Evolutionary conservation across 805 yeast species (phyloP), one percentile per base, ranked within the genome.

Genomic region (Metschnikowia rubicola): DNA sequence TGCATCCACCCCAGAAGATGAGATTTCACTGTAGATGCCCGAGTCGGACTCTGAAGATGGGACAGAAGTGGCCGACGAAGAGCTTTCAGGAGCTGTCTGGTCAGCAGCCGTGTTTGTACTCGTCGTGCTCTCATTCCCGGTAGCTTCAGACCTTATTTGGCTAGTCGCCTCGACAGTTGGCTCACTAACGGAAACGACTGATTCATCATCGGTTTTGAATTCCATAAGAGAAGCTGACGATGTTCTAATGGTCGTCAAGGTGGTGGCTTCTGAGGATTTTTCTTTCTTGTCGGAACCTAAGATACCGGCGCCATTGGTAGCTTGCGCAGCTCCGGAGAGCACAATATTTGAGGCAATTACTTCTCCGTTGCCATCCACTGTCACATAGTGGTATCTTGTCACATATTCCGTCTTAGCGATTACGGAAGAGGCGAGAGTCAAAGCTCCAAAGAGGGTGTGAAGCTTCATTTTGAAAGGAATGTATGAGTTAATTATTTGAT

Each of bases 321-420:
- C 30, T 19, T 39, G 34, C 12, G 11, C 28, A 15, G 34, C 12
- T 17, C 21, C n/a, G 12, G 36, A 10, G 7, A 26, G 35, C 11
- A 29, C 37, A 9, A 40, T 39, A 15, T 37, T 30, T n/a, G 40
- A 40, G 10, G 51, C 56, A 11, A 54, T 45, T 17, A 13, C 19
- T 26, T 44, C 37, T 9, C 54, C 55, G 21, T 53, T 52, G 33
- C 50, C 57, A 39, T 56, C 61, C 8, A 62, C 63, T 37, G 71
- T 65, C 30, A 56, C 52, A 41, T 57, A 48, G 50, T 59, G 63
- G 46, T 57, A 51, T 15, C 61, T 52, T 30, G 73, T 67, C 46
- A 65, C 68, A 43, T 47, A 58, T 29, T 59, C 60, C 15, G 62
- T 57, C 32, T 57, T 42, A 19, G 68, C 66, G n/a, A 56, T 40